Conservation (phyloP, 208 protist species). For the Spongospora subterranea region DNA sequence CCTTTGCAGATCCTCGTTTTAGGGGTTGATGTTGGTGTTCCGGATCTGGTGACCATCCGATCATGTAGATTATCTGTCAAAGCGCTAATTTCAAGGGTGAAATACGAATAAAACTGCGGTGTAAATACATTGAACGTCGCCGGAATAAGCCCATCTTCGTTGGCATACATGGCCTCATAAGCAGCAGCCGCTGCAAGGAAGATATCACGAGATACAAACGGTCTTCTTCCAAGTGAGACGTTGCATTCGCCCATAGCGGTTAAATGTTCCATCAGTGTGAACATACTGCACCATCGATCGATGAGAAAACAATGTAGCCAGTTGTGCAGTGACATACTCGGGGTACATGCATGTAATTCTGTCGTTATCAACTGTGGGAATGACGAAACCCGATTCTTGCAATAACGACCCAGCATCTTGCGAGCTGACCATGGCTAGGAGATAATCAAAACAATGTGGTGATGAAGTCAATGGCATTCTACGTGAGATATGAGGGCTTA, state of each 20-base stretch:
- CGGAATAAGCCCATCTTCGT: constrained; percentile 6
- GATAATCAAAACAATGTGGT: neutral
- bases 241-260: neutral
- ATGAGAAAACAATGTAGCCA: neutral
- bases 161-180: constrained; percentile 30
- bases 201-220: constrained; percentile 27
- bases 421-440: constrained; percentile 13
- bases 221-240: neutral
- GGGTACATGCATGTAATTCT: constrained; percentile 23
- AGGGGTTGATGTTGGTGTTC: neutral
- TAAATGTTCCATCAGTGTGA: constrained; percentile 44
- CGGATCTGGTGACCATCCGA: constrained; percentile 26
- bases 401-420: neutral
- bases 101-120: neutral
- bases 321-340: neutral
- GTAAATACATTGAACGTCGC: neutral
- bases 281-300: neutral
- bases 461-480: neutral
- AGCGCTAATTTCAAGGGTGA: neutral
- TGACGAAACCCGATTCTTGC: neutral
- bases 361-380: constrained; percentile 30
- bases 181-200: constrained; percentile 10
- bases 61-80: constrained; percentile 29
- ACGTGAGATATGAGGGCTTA: constrained; percentile 40
- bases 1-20: neutral